Evolutionary conservation across 2,329 filamentous ascomycete genomes (phyloP).

Genomic region (Fusarium foetens): DNA sequence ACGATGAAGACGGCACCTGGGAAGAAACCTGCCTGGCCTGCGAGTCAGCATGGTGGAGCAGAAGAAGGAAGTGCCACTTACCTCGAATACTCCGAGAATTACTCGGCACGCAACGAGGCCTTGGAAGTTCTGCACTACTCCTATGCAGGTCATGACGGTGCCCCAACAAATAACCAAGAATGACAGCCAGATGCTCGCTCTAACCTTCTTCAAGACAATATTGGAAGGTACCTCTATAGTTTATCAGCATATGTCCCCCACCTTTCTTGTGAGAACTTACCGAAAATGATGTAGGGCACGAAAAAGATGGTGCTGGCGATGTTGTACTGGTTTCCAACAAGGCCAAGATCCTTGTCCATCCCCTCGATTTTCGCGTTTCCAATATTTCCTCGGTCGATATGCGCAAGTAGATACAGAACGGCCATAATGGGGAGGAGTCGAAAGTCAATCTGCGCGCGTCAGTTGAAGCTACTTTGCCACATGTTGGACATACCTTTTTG

Average conservation of each 20-base stretch:
- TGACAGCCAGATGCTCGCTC: conserved; percentile 50
- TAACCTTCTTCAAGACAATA: conserved; percentile 49
- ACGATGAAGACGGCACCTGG: conserved; percentile 47
- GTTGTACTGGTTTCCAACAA: conserved; percentile 64
- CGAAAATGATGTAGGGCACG: conserved; percentile 61
- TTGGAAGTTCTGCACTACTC: conserved; percentile 57
- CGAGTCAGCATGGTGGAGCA: not conserved
- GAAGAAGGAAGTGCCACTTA: not conserved
- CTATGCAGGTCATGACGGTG: conserved; percentile 55
- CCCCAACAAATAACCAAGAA: conserved; percentile 55
- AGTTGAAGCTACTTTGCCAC: not conserved
- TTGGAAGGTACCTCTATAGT: conserved; percentile 52
- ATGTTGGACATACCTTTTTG: not conserved
- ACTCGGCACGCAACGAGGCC: conserved; percentile 58
- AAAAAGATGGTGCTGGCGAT: conserved; percentile 63
- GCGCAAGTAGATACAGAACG: conserved; percentile 27
- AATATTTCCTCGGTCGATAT: conserved; percentile 39
- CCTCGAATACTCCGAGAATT: conserved; percentile 54
- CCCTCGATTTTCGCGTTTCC: conserved; percentile 44
- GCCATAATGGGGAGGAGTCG: conserved; percentile 33
- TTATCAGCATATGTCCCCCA: not conserved
- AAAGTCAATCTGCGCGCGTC: conserved; percentile 19
- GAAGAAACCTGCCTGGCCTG: conserved; percentile 51
- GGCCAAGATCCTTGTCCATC: conserved; percentile 59
- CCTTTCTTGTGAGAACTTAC: not conserved